phyloP scores from a whole-genome alignment of 768 basidiomycete genomes.

The Sarcomyxa edulis region DNA sequence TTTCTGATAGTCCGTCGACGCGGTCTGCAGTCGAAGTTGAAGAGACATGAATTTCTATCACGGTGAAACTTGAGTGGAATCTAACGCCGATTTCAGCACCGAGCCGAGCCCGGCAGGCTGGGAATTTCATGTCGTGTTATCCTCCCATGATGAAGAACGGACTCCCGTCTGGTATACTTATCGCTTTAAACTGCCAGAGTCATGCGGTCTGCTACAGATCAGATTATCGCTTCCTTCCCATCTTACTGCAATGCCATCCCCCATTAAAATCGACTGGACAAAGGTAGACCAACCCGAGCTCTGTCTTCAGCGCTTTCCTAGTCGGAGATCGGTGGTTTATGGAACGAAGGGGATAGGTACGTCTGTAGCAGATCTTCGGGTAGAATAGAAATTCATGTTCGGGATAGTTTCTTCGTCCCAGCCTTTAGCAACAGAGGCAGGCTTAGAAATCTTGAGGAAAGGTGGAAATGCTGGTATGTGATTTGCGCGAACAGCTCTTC shows the following conservation, averaged over 20 bases:
- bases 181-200: neutral
- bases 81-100: no score
- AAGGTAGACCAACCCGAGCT: constrained; percentile 67
- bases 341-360: constrained; percentile 84
- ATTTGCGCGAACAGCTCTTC: constrained; percentile 5
- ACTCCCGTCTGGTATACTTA: no score
- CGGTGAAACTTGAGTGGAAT: neutral
- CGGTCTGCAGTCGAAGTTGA: constrained; percentile 56
- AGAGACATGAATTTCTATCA: constrained; percentile 39
- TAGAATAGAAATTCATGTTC: no score
- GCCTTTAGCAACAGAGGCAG: constrained; percentile 87
- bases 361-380: no score
- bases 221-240: constrained; percentile 4
- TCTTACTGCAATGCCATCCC: constrained; percentile 24
- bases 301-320: constrained; percentile 67
- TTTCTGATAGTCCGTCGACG: constrained; percentile 75
- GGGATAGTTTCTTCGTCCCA: constrained; percentile 87
- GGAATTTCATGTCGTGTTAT: no score
- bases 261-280: constrained; percentile 39
- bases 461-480: constrained; percentile 91
- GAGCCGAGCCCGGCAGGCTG: no score
- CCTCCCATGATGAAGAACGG: no score
- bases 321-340: constrained; percentile 83
- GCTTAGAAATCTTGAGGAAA: constrained; percentile 83
- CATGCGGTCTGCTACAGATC: neutral